Evolutionary conservation across 73 alveolate genomes (phyloP).

Genomic region (Paramecium tetraurelia): DNA sequence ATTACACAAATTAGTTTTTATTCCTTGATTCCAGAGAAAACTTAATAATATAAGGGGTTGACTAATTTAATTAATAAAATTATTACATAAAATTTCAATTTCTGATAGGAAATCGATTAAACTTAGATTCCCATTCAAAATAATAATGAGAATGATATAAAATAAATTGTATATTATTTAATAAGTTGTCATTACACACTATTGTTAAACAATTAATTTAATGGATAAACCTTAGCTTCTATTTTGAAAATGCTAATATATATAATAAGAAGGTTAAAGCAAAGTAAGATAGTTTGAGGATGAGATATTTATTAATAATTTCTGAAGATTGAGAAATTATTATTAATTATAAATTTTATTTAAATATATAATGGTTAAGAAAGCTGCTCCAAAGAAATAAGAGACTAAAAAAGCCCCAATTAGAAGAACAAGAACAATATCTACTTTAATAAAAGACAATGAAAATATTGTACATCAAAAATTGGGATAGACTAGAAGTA

Average conservation of each 20-base stretch:
- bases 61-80: too few species aligned
- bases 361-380: background rate
- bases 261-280: background rate
- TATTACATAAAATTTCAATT: too few species aligned
- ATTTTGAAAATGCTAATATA: background rate
- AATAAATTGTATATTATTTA: too few species aligned
- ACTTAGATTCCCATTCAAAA: too few species aligned
- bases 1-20: too few species aligned
- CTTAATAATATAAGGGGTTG: too few species aligned
- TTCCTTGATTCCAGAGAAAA: too few species aligned
- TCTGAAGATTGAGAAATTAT: background rate
- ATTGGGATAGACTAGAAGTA: slow-evolving; percentile 2
- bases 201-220: too few species aligned
- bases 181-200: too few species aligned
- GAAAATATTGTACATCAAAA: slow-evolving; percentile 5
- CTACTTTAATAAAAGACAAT: background rate
- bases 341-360: background rate
- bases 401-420: background rate
- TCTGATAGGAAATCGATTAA: too few species aligned
- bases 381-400: background rate
- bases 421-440: slow-evolving; percentile 27
- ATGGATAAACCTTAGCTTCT: background rate
- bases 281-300: background rate
- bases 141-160: too few species aligned
- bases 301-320: background rate